Conservation (phyloP, 306 rosid species). For the Cucurbita ficifolia region DNA sequence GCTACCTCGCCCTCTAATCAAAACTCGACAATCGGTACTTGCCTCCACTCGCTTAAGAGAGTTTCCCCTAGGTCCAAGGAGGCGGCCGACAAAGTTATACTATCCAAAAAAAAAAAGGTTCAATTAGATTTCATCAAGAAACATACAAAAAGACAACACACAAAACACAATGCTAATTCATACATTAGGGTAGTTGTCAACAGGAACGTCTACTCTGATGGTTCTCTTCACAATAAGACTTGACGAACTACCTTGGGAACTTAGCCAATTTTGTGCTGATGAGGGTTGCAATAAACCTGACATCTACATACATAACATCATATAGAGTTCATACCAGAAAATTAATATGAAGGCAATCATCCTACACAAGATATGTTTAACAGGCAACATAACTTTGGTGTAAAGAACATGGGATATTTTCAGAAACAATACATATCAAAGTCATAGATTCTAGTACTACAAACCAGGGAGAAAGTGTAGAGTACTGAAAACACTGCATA, state of each 20-base stretch:
- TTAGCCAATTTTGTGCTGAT: conserved; percentile 63
- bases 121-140: no score
- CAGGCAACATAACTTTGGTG: not conserved
- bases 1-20: conserved; percentile 98
- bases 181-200: conserved; percentile 70
- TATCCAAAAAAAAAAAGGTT: conserved; percentile 15
- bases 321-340: conserved; percentile 19
- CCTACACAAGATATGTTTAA: not conserved
- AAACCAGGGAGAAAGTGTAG: not conserved
- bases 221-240: conserved; percentile 82
- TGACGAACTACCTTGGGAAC: conserved; percentile 65
- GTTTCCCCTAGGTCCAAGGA: conserved; percentile 96
- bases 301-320: conserved; percentile 44
- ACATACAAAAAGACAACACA: not conserved
- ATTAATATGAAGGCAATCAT: not conserved
- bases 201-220: conserved; percentile 88
- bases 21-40: conserved; percentile 83
- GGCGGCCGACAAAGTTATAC: conserved; percentile 96
- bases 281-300: conserved; percentile 59
- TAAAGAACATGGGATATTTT: not conserved
- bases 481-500: not conserved
- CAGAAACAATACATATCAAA: not conserved
- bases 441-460: not conserved
- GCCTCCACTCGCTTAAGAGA: conserved; percentile 97
- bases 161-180: not conserved